Percentiles rank a stretch among this genome's conserved stretches.
phyloP scores from a whole-genome alignment of 306 rosid genomes.

The Coriaria nepalensis region DNA sequence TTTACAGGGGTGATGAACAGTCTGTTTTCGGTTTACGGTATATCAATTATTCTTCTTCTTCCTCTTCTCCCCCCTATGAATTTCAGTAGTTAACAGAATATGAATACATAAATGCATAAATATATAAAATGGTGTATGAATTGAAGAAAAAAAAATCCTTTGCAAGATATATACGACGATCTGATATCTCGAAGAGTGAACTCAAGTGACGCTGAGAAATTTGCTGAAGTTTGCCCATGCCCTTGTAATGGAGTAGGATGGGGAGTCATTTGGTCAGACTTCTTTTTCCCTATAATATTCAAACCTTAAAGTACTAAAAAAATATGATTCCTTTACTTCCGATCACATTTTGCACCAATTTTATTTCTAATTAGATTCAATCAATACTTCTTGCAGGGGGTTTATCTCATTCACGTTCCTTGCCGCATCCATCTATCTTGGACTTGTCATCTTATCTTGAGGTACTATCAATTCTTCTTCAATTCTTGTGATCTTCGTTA shows the following conservation, averaged over 20 bases:
- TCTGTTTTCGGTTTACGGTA: conserved; percentile 93
- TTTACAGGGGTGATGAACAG: conserved; percentile 97
- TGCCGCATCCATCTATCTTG: conserved; percentile 29
- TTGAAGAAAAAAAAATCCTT: not conserved
- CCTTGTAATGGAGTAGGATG: conserved; percentile 86
- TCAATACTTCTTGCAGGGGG: conserved; percentile 29
- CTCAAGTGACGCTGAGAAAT: conserved; percentile 95
- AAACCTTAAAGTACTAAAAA: not conserved
- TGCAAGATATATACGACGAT: conserved; percentile 81
- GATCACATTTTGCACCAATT: not conserved
- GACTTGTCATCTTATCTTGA: conserved; percentile 44
- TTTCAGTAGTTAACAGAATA: too few relatives aligned
- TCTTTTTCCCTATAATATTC: not conserved
- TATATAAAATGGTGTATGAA: not conserved
- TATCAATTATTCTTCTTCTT: conserved; percentile 11
- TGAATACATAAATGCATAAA: not conserved
- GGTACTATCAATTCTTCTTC: conserved; percentile 18
- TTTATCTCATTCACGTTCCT: conserved; percentile 34
- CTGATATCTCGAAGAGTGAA: conserved; percentile 82
- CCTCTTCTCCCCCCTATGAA: too few relatives aligned
- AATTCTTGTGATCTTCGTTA: too few relatives aligned
- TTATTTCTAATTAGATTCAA: not conserved
- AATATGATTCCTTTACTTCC: not conserved
- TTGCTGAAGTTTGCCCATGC: conserved; percentile 94
- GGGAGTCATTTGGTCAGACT: conserved; percentile 90